phyloP scores from a whole-genome alignment of 192 early-diverging fungal species.

The Umbelopsis sp. region DNA sequence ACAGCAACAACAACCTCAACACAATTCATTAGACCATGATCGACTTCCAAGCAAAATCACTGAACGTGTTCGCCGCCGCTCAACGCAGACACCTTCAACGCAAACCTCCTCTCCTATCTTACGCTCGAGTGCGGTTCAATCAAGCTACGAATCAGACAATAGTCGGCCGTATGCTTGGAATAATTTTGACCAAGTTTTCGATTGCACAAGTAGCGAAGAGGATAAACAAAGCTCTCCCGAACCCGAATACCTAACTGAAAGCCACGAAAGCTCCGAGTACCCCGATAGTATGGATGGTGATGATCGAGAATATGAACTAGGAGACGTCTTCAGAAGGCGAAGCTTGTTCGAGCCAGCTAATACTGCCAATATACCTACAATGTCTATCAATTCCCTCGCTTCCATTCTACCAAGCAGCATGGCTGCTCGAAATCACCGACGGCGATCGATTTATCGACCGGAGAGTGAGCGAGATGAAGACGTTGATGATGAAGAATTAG shows the following conservation, averaged over 20 bases:
- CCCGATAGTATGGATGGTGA: not conserved
- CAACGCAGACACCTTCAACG: no score
- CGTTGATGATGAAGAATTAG: not conserved
- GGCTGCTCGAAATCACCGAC: no score
- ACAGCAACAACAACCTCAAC: no score
- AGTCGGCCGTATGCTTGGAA: no score
- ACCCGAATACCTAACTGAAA: not conserved
- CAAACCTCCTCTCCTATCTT: no score
- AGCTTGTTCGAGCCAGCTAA: no score
- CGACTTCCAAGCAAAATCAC: no score
- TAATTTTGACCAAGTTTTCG: no score
- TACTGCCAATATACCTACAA: not conserved
- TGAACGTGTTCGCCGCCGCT: no score
- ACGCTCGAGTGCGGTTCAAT: no score
- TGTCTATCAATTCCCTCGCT: not conserved
- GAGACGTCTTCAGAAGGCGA: not conserved
- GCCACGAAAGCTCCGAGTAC: not conserved
- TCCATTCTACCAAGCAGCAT: not conserved
- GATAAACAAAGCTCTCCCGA: not conserved
- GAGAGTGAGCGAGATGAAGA: not conserved
- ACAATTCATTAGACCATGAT: no score
- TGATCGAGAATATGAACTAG: constrained; percentile 17
- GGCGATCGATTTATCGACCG: not conserved
- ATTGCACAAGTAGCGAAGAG: not conserved
- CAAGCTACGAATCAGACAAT: no score